Base-by-base conservation (phyloP, 768 basidiomycete species). In the Tephrocybe rancida region DNA sequence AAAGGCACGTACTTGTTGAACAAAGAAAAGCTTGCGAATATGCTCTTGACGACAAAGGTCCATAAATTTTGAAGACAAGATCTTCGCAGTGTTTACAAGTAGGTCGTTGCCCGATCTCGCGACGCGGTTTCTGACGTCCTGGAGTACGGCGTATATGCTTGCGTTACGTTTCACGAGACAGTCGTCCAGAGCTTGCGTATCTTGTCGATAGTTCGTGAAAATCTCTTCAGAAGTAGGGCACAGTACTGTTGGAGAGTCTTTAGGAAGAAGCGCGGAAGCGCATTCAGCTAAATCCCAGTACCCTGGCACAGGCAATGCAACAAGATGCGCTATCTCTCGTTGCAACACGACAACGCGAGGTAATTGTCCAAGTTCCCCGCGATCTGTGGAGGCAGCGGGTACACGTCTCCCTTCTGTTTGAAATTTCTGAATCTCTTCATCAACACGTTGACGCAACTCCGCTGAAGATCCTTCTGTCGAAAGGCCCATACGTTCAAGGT, bases 21-120 rank as follows among this genome's bases (percentile, higher is more conserved):
- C 79, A 57, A 77, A 80, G 57, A 82, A 78, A 2, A 82, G 63
- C 57, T 80, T 81, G n/a, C 79, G 70, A 29, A 82, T 59, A 24
- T 73, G 68, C 3, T 70, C 67, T 41, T 77, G 65, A 22, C 65
- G 64, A 58, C 79, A 81, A 16, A 82, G 61, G 56, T 81, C 79
- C 75, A 80, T 73, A 56, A 79, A 79, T 26, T 70, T 65, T 0
- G 73, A 66, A 1, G 72, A 67, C 2, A 81, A 57, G 11, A 64
- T 54, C 45, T 71, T 71, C 5, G 75, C 78, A 24, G 73, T 67
- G 56, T 81, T 80, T 34, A 82, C 70, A 1, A 80, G 67, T 26
- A 80, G 57, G 4, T 67, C 57, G 21, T 57, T 57, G 18, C 61
- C 66, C 25, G 46, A 43, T 8, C 56, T 47, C n/a, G 61, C 45